Evolutionary conservation across 1,284 basidiomycete genomes (phyloP).

Genomic region (Takashimella tepidaria): DNA sequence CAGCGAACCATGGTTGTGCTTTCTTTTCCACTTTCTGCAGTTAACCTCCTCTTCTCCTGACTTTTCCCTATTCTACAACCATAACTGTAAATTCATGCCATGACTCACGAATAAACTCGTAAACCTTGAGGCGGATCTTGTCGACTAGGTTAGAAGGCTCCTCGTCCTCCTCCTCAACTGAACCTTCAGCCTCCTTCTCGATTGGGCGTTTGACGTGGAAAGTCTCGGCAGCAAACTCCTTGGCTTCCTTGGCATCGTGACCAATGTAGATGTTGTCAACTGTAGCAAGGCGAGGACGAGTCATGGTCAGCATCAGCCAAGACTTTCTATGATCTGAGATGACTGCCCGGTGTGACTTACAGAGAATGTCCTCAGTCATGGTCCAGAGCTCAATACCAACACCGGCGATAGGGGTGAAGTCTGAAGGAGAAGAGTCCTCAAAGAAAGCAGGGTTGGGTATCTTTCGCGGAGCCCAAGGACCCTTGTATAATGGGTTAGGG

Average conservation of each 20-base stretch:
- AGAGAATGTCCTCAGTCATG: conserved; percentile 96
- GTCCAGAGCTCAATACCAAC: conserved; percentile 97
- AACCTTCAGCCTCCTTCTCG: conserved; percentile 49
- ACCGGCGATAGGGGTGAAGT: conserved; percentile 84
- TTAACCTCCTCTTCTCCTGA: too few relatives aligned
- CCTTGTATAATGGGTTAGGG: conserved; percentile 96
- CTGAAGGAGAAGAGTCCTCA: conserved; percentile 79
- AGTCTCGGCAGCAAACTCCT: conserved; percentile 72
- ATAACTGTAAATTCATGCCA: not conserved
- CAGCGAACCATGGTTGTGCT: too few relatives aligned
- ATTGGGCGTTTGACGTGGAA: conserved; percentile 67
- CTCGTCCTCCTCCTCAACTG: conserved; percentile 53
- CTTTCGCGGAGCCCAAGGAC: conserved; percentile 86
- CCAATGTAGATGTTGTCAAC: conserved; percentile 91
- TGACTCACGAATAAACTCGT: conserved; percentile 43
- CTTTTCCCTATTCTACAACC: too few relatives aligned
- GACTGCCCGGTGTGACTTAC: conserved; percentile 19
- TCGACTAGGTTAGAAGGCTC: conserved; percentile 34
- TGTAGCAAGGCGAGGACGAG: too few relatives aligned
- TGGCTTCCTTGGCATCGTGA: conserved; percentile 76
- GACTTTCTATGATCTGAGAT: not conserved
- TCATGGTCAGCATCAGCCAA: conserved; percentile 2
- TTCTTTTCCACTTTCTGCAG: too few relatives aligned
- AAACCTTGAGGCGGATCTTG: conserved; percentile 40
- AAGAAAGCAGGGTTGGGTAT: conserved; percentile 91